These are phyloP conservation scores for Decorospora gaudefroyi DNA, from an alignment of 2,329 filamentous ascomycete species.

Conservation along the genomic window DNA sequence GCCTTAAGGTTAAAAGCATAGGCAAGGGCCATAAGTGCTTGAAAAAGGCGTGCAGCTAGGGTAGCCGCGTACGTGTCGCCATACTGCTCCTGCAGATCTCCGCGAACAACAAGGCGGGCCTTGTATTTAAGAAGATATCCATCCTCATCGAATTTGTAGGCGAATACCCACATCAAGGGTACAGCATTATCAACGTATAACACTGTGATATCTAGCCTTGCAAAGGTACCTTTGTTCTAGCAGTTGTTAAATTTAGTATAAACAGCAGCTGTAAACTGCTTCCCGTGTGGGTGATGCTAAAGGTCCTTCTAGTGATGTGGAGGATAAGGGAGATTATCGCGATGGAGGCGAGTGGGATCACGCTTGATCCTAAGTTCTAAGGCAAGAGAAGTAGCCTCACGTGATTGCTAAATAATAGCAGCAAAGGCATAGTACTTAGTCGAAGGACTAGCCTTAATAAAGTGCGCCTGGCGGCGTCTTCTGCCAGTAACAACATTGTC, in stretches of 20 bases:
- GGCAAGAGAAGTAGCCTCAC: slow-evolving; percentile 1
- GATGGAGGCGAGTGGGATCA: slow-evolving; percentile 3
- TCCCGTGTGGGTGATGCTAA: neutral
- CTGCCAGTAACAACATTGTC: slow-evolving; percentile 5
- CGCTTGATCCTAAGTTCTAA: slow-evolving; percentile 1
- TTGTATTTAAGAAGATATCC: slow-evolving; percentile 1
- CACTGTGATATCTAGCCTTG: slow-evolving; percentile 1
- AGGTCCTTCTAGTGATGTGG: slow-evolving; percentile 6
- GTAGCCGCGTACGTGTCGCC: slow-evolving; percentile 3
- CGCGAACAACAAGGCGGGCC: neutral
- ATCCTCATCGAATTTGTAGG: slow-evolving; percentile 18
- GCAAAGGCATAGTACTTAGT: slow-evolving; percentile 9
- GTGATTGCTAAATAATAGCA: neutral
- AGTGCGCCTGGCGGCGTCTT: slow-evolving; percentile 1
- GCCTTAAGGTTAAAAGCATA: slow-evolving; percentile 4
- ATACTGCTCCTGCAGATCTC: slow-evolving; percentile 3
- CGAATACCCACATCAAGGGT: slow-evolving; percentile 8
- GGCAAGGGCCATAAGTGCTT: neutral
- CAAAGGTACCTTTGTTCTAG: slow-evolving; percentile 4
- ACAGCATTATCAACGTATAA: neutral
- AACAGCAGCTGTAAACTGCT: slow-evolving; percentile 3
- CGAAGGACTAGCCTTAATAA: neutral
- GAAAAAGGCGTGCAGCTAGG: neutral
- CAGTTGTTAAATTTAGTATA: neutral
- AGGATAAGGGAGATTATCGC: slow-evolving; percentile 4